Base-by-base conservation (phyloP, 306 rosid species). In the Lupinus albus region DNA sequence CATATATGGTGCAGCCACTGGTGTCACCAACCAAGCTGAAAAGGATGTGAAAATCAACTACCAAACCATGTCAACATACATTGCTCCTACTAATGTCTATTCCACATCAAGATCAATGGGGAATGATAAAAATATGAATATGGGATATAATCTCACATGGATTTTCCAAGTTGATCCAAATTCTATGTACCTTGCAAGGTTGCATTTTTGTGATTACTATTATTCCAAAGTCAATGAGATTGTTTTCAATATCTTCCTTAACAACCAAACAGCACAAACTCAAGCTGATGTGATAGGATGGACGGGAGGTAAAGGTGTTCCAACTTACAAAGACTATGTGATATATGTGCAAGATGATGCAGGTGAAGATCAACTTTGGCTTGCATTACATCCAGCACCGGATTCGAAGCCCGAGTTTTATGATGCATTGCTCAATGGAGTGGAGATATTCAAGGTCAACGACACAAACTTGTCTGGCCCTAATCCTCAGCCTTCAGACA, bases 401-500 rank as follows among this genome's bases (percentile, higher is more conserved):
- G 76, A 32, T 0, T 0, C 76, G 6, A 64, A 55, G 64, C 88
- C 88, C 14, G 57, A 78, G 51, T 81, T 1, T 76, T 76, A 64
- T 6, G 88, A 84, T 70, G 80, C 78, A 13, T 1, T 81, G 7
- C 78, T 84, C 10, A 84, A 78, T 57, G 88, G 88, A 3, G 53
- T 84, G 12, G 88, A 84, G 76, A 72, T 84, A 59, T 84, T 84
- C 82, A 84, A 84, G 84, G 28, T 84, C 52, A 78, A 68, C 32
- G 82, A 81, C 67, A 72, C 78, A 28, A n/a, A 59, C 68, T 81
- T 84, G 78, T 76, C 88, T 1, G 86, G 84, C 25, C 86, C 82
- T 9, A 84, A 84, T 61, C 88, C 88, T 78, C 67, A 64, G 65
- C 80, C 83, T 61, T 81, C 86, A 2, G 74, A 74, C 1, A 60